phyloP scores from a whole-genome alignment of 202 grass and related monocot genomes.

The Saccharum hybrid region DNA sequence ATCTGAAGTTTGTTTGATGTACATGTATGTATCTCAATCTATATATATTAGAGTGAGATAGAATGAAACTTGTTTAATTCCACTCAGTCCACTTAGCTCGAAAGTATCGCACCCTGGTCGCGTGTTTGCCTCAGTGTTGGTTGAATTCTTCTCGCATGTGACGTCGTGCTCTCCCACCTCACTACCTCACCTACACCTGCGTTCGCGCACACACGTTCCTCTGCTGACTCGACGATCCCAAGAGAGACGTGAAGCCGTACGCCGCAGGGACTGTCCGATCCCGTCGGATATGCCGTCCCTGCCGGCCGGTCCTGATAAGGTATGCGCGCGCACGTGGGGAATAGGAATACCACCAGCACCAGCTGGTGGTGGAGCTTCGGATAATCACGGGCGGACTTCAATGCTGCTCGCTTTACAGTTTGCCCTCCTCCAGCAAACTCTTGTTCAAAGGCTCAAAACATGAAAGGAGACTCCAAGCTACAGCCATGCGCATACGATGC shows the following conservation, averaged over 20 bases:
- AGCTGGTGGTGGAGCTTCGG: slow-evolving; percentile 10
- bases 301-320: not conserved
- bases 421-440: slow-evolving; percentile 31
- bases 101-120: not conserved
- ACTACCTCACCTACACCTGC: not conserved
- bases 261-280: not conserved
- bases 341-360: not conserved
- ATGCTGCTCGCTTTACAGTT: not conserved
- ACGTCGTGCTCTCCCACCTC: slow-evolving; percentile 12
- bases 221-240: slow-evolving; percentile 11
- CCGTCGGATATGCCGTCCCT: slow-evolving; percentile 30
- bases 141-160: slow-evolving; percentile 15
- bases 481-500: too few relatives aligned
- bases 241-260: slow-evolving; percentile 29
- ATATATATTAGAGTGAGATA: too few relatives aligned
- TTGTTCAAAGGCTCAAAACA: not conserved
- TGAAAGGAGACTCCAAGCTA: too few relatives aligned
- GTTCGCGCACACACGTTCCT: not conserved
- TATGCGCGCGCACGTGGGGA: slow-evolving; percentile 45
- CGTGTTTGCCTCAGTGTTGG: not conserved
- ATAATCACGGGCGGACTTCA: slow-evolving; percentile 43
- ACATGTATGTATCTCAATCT: too few relatives aligned
- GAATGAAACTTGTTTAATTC: too few relatives aligned
- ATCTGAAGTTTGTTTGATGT: not conserved
- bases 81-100: too few relatives aligned